Evolutionary conservation across 768 basidiomycete species (phyloP).

Genomic region (Auricularia auricula-judae): DNA sequence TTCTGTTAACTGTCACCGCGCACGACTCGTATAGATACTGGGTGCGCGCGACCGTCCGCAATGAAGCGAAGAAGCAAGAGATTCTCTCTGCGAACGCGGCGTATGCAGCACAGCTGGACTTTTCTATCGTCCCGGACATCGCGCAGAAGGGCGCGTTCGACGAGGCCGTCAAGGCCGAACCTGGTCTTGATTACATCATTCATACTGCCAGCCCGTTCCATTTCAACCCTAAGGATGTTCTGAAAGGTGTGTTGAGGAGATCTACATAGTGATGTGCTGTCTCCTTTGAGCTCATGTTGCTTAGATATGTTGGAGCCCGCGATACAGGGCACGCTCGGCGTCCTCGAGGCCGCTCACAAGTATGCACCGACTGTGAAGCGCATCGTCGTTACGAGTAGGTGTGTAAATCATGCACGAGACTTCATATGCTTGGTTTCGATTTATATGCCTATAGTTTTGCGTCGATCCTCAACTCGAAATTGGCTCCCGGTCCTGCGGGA

Average conservation of each 20-base stretch:
- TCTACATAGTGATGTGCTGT: background rate
- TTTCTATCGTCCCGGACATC: slow-evolving; percentile 66
- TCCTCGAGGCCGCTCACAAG: slow-evolving; percentile 9
- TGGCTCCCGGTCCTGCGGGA: background rate
- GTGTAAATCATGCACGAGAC: slow-evolving; percentile 1
- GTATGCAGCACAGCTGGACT: slow-evolving; percentile 4
- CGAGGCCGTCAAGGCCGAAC: slow-evolving; percentile 46
- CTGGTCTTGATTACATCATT: slow-evolving; percentile 55
- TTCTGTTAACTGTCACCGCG: too few species aligned
- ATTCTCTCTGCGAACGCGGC: slow-evolving; percentile 20
- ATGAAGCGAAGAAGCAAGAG: slow-evolving; percentile 35
- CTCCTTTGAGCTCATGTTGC: slow-evolving; percentile 3
- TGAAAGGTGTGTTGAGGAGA: slow-evolving; percentile 20
- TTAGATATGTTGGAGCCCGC: slow-evolving; percentile 12
- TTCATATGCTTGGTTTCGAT: too few species aligned
- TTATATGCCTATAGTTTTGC: background rate
- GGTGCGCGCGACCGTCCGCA: slow-evolving; percentile 59
- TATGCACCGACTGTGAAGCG: slow-evolving; percentile 9
- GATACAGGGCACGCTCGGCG: slow-evolving; percentile 10
- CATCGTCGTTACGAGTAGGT: slow-evolving; percentile 8
- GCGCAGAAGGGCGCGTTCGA: slow-evolving; percentile 62
- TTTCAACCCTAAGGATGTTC: slow-evolving; percentile 29
- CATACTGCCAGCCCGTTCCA: slow-evolving; percentile 61
- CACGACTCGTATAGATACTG: slow-evolving; percentile 2
- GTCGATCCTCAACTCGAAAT: background rate